Evolutionary conservation across 257 asterid genomes (phyloP).

Genomic region (Ilex aquifolium): DNA sequence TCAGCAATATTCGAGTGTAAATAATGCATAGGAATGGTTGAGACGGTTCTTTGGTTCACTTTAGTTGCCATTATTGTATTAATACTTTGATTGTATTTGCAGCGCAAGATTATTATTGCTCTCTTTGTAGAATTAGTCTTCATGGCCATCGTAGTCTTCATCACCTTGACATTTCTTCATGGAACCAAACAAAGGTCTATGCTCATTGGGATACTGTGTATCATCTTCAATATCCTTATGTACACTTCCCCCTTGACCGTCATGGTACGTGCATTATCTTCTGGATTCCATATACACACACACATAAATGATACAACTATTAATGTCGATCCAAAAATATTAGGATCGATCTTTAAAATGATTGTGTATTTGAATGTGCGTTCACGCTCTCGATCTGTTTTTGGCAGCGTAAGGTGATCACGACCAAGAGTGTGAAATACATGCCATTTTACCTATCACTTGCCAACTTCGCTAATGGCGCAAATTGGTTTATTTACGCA

Average conservation of each 20-base stretch:
- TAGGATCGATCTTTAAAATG: too few relatives aligned
- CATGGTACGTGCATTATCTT: conserved; percentile 35
- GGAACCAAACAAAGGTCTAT: conserved; percentile 34
- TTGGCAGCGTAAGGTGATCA: conserved; percentile 42
- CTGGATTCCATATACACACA: too few relatives aligned
- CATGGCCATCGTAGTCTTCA: conserved; percentile 10
- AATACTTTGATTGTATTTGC: not conserved
- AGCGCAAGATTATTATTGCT: conserved; percentile 37
- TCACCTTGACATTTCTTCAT: conserved; percentile 35
- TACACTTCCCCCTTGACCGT: conserved; percentile 56
- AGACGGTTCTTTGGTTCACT: too few relatives aligned
- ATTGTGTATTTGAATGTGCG: too few relatives aligned
- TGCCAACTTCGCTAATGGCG: conserved; percentile 54
- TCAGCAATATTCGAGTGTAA: too few relatives aligned
- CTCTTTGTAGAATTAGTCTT: conserved; percentile 25
- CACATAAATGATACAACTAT: too few relatives aligned
- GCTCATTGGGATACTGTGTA: conserved; percentile 41
- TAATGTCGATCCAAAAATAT: too few relatives aligned
- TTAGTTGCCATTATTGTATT: not conserved
- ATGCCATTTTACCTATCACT: conserved; percentile 71
- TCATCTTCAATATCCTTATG: conserved; percentile 47
- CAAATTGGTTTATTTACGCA: conserved; percentile 57
- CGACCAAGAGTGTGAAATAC: conserved; percentile 71
- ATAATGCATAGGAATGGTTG: too few relatives aligned
- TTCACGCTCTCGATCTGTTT: too few relatives aligned